Evolutionary conservation across 2,329 filamentous ascomycete genomes (phyloP).

Genomic region (Calonectria hawksworthii): DNA sequence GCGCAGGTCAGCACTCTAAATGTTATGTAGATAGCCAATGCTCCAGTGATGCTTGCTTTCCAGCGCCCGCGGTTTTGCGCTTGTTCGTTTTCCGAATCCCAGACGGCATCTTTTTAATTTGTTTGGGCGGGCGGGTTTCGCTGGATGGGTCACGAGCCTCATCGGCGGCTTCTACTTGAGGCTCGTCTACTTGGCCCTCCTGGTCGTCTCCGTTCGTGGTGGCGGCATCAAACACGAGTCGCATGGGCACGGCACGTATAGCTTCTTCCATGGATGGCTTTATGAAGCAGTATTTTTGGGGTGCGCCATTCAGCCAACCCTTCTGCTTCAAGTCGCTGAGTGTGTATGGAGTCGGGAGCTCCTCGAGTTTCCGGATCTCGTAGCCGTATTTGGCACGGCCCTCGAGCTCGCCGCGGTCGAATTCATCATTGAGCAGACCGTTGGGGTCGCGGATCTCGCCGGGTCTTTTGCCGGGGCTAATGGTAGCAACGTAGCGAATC

Average conservation of each 20-base stretch:
- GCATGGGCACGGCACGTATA: background rate
- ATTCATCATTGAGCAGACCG: background rate
- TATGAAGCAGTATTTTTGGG: background rate
- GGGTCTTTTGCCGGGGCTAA: slow-evolving; percentile 60
- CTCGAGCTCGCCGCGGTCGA: background rate
- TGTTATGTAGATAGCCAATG: background rate
- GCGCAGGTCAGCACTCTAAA: background rate
- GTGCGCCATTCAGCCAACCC: background rate
- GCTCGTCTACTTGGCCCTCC: background rate
- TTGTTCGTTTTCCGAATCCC: background rate
- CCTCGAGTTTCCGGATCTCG: background rate
- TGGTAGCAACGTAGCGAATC: slow-evolving; percentile 66
- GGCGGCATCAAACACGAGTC: background rate
- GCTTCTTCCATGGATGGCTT: background rate
- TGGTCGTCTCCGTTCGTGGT: background rate
- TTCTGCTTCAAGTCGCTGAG: slow-evolving; percentile 1
- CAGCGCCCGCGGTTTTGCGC: background rate
- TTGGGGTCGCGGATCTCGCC: slow-evolving; percentile 58
- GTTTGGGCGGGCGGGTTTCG: background rate
- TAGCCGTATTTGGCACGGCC: background rate
- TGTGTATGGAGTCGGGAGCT: background rate
- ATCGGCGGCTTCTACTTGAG: background rate
- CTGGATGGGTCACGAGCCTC: background rate
- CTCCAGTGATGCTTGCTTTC: background rate
- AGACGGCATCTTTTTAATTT: background rate